Conservation (phyloP, 139 green algal species). For the Astrephomene gubernaculifera region DNA sequence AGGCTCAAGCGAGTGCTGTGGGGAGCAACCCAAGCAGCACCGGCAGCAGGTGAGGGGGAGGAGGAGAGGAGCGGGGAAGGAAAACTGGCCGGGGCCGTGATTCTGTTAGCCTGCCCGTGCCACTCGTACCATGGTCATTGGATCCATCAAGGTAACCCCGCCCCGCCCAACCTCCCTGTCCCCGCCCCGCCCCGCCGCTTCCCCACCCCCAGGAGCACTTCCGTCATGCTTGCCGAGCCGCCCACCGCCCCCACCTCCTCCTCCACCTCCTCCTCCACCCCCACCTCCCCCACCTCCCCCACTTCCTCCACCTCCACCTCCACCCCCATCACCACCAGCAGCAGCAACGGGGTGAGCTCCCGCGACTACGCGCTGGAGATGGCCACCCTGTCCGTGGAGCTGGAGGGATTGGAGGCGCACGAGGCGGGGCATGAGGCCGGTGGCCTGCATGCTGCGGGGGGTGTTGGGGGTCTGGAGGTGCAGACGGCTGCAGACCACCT, state of each 20-base stretch:
- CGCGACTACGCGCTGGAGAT: slow-evolving; percentile 32
- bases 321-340: not conserved
- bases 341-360: not conserved
- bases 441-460: not conserved
- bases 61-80: no score
- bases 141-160: no score
- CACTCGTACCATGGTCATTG: no score
- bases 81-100: no score
- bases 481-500: no score
- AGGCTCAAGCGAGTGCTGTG: no score
- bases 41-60: no score
- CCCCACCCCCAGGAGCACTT: not conserved
- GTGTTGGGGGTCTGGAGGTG: no score
- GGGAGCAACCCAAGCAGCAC: no score
- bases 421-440: not conserved
- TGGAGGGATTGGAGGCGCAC: no score
- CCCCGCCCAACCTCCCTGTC: not conserved
- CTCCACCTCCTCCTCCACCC: no score
- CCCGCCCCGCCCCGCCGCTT: not conserved
- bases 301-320: not conserved
- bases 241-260: not conserved
- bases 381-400: slow-evolving; percentile 27
- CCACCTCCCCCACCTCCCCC: not conserved
- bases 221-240: slow-evolving; percentile 3
- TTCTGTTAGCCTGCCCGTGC: no score